phyloP scores from a whole-genome alignment of 805 yeast species.

The Isabelozyma rhagii region DNA sequence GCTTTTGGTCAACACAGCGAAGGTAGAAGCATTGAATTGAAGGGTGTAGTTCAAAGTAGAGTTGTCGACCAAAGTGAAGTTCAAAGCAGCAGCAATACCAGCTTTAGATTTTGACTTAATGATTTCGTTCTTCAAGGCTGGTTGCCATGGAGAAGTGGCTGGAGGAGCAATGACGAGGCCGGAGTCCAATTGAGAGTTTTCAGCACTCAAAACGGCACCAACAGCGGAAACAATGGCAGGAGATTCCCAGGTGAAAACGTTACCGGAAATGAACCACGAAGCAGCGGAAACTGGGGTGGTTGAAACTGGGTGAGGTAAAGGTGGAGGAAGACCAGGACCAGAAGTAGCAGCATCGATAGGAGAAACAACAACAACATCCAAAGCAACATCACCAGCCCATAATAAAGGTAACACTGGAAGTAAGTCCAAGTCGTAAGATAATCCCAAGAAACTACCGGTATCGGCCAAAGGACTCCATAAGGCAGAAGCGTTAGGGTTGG shows the following conservation, averaged over 20 bases:
- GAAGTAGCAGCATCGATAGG: constrained; percentile 14
- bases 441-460: constrained; percentile 21
- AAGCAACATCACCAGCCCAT: constrained; percentile 18
- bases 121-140: constrained; percentile 15
- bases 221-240: constrained; percentile 8
- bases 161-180: constrained; percentile 22
- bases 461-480: constrained; percentile 25
- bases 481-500: constrained; percentile 6
- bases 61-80: constrained; percentile 21
- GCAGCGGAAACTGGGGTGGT: constrained; percentile 10
- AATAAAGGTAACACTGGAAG: constrained; percentile 22
- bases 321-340: constrained; percentile 12
- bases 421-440: constrained; percentile 23
- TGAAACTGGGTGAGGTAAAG: constrained; percentile 15
- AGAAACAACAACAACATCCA: constrained; percentile 21
- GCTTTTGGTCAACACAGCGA: constrained; percentile 9
- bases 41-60: constrained; percentile 14
- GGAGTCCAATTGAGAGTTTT: constrained; percentile 12
- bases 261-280: constrained; percentile 23
- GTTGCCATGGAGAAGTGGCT: constrained; percentile 14
- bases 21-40: constrained; percentile 9
- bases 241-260: constrained; percentile 23
- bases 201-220: constrained; percentile 13
- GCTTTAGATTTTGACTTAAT: constrained; percentile 12
- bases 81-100: constrained; percentile 15